These are phyloP conservation scores for Acacia confusa DNA, from an alignment of 306 rosid genomes.

Conservation along the genomic window DNA sequence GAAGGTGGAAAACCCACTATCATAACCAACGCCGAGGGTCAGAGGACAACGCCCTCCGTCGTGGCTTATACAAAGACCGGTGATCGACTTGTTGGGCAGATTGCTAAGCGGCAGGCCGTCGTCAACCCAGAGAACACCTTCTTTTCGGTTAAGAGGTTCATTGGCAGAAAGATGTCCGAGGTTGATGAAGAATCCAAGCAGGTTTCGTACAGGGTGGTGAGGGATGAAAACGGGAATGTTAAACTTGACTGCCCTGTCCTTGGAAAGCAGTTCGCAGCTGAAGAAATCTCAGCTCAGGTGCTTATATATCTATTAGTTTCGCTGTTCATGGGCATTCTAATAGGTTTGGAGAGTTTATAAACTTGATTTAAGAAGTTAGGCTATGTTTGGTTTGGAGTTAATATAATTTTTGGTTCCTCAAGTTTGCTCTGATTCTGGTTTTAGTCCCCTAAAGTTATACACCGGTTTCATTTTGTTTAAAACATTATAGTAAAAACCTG, in stretches of 20 bases:
- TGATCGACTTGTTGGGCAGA: slow-evolving; percentile 85
- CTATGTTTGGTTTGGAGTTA: background rate
- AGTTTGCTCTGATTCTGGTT: too few species aligned
- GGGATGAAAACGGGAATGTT: slow-evolving; percentile 83
- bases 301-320: background rate
- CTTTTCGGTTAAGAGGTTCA: slow-evolving; percentile 88
- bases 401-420: too few species aligned
- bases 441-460: too few species aligned
- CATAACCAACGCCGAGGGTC: slow-evolving; percentile 86
- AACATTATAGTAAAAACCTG: too few species aligned
- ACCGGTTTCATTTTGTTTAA: too few species aligned
- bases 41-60: slow-evolving; percentile 88
- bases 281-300: slow-evolving; percentile 96
- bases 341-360: background rate
- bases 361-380: background rate
- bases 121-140: slow-evolving; percentile 88
- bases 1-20: slow-evolving; percentile 90
- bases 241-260: slow-evolving; percentile 87
- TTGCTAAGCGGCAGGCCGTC: slow-evolving; percentile 90
- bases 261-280: slow-evolving; percentile 80
- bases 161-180: slow-evolving; percentile 89
- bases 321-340: background rate
- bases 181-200: slow-evolving; percentile 91
- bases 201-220: slow-evolving; percentile 74
- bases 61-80: slow-evolving; percentile 89